Conservation (phyloP, 2,329 filamentous ascomycete species). For the Trichoderma afroharzianum region DNA sequence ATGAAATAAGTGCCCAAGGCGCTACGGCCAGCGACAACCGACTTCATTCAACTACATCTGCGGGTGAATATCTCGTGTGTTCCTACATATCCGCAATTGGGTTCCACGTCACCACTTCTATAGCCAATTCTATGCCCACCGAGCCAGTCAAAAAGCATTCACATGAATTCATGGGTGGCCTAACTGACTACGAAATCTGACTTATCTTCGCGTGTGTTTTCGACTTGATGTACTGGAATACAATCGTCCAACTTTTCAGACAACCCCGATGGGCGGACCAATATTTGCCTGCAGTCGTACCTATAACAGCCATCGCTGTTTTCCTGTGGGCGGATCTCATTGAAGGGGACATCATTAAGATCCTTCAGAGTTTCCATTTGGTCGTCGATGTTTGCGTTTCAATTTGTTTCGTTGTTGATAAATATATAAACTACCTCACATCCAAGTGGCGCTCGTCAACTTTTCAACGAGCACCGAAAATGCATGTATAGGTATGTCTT, state of each 20-base stretch:
- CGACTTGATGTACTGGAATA: background rate
- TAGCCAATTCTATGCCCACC: background rate
- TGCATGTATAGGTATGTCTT: background rate
- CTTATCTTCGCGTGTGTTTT: background rate
- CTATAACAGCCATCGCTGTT: background rate
- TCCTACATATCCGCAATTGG: background rate
- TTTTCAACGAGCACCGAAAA: background rate
- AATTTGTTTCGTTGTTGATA: background rate
- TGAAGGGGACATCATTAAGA: background rate
- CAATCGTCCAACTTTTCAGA: background rate
- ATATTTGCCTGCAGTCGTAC: background rate
- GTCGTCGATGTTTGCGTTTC: background rate
- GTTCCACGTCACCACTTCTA: background rate
- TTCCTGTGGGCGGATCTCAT: background rate
- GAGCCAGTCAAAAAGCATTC: background rate
- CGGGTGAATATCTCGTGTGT: background rate
- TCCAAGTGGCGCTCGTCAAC: background rate
- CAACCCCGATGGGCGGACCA: background rate
- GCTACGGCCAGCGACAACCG: background rate
- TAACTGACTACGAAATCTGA: background rate
- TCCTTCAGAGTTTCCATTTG: background rate
- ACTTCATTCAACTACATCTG: background rate
- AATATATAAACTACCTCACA: background rate
- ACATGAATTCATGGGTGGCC: too few species aligned
- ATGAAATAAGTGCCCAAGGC: background rate